Evolutionary conservation across 2,329 filamentous ascomycete species (phyloP).

Genomic region (Calonectria fujianensis): DNA sequence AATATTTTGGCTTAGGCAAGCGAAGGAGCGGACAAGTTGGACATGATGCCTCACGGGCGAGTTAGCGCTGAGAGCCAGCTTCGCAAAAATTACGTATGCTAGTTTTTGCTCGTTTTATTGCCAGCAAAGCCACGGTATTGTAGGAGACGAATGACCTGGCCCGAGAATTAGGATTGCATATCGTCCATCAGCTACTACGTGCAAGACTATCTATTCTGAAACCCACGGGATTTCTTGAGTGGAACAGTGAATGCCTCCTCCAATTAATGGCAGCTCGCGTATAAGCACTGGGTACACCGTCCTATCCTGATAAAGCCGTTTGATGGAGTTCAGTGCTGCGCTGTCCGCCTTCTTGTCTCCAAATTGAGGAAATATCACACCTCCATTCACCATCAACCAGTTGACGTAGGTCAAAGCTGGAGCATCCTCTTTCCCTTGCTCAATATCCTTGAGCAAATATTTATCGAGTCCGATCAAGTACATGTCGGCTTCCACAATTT

Average conservation of each 20-base stretch:
- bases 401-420: constrained; percentile 48
- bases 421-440: background rate
- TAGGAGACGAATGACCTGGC: background rate
- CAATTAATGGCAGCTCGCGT: constrained; percentile 26
- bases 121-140: background rate
- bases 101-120: background rate
- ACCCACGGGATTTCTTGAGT: constrained; percentile 34
- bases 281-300: constrained; percentile 43
- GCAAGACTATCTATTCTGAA: background rate
- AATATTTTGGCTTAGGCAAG: background rate
- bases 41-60: background rate
- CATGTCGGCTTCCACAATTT: constrained; percentile 36
- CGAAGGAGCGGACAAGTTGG: background rate
- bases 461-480: constrained; percentile 1
- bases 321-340: constrained; percentile 46
- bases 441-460: background rate
- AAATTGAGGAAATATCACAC: constrained; percentile 56
- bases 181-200: background rate
- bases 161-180: background rate
- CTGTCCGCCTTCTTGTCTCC: constrained; percentile 50
- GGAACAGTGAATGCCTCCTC: constrained; percentile 39
- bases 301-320: constrained; percentile 39
- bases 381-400: constrained; percentile 55
- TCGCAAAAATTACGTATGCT: background rate
- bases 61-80: background rate